Percentiles rank a stretch among this genome's conserved stretches.
phyloP scores from a whole-genome alignment of 306 rosid genomes.

The Inga oerstediana region DNA sequence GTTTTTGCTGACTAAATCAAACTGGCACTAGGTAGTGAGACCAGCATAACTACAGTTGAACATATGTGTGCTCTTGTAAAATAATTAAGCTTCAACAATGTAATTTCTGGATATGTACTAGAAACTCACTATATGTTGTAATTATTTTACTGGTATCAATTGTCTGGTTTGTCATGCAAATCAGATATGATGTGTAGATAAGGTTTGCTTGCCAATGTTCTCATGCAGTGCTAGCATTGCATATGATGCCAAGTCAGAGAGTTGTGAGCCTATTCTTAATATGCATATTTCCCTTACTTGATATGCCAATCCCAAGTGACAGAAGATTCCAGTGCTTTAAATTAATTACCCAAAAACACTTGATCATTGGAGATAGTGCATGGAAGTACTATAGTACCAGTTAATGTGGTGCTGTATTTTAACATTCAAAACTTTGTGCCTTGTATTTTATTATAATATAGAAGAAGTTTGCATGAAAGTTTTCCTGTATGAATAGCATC shows the following conservation, averaged over 20 bases:
- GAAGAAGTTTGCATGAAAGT: background rate
- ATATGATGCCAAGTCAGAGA: background rate
- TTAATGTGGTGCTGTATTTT: background rate
- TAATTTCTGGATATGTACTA: background rate
- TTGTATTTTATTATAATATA: background rate
- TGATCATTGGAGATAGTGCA: slow-evolving; percentile 11
- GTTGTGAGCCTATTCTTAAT: background rate
- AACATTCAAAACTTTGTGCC: background rate
- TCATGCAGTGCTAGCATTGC: background rate
- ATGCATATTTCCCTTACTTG: background rate
- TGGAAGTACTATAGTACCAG: background rate
- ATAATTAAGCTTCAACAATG: background rate
- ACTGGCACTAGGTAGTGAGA: background rate
- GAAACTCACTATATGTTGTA: background rate
- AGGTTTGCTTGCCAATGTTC: background rate
- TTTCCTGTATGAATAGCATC: background rate
- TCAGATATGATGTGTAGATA: background rate
- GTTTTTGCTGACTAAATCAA: slow-evolving; percentile 4
- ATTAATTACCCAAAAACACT: slow-evolving; percentile 10
- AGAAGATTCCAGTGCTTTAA: background rate
- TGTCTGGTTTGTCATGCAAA: background rate
- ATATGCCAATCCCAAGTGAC: background rate
- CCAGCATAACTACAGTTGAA: background rate
- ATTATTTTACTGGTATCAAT: background rate
- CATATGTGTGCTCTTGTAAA: background rate